phyloP scores from a whole-genome alignment of 176 grass and related monocot genomes.

The Oryza australiensis region DNA sequence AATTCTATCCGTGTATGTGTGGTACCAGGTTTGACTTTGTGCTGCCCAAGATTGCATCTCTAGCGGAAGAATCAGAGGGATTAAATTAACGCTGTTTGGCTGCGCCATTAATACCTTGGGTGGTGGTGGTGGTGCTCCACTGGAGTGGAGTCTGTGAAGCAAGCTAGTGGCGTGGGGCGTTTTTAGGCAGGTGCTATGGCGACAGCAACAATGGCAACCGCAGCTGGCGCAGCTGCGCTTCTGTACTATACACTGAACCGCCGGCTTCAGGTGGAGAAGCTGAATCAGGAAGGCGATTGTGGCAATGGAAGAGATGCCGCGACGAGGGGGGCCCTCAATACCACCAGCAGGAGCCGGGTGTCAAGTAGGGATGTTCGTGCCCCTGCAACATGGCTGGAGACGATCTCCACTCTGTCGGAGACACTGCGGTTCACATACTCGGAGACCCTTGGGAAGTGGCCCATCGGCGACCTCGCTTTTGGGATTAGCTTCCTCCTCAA shows the following conservation, averaged over 20 bases:
- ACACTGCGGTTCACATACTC: constrained; percentile 93
- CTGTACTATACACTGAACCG: constrained; percentile 78
- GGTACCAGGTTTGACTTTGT: constrained; percentile 43
- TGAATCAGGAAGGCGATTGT: constrained; percentile 46
- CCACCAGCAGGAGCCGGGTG: constrained; percentile 49
- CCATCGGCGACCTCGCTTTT: constrained; percentile 90
- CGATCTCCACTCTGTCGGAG: constrained; percentile 92
- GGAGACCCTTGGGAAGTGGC: constrained; percentile 97
- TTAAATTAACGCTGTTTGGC: constrained; percentile 4
- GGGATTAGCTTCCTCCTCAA: constrained; percentile 93
- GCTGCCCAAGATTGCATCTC: constrained; percentile 45
- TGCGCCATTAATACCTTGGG: not conserved
- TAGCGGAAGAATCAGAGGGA: not conserved
- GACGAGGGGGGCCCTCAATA: not conserved
- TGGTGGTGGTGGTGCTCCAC: too few relatives aligned
- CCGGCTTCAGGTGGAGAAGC: constrained; percentile 44
- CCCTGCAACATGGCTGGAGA: constrained; percentile 91
- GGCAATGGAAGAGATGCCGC: constrained; percentile 27
- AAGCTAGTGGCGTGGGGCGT: not conserved
- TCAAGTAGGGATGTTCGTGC: constrained; percentile 75
- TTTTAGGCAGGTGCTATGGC: constrained; percentile 37
- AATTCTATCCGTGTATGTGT: constrained; percentile 15
- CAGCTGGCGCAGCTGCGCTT: constrained; percentile 66
- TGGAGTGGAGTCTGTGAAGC: not conserved
- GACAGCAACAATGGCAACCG: constrained; percentile 77